phyloP scores from a whole-genome alignment of 495 filamentous ascomycete genomes.

The Aspergillus leporis region DNA sequence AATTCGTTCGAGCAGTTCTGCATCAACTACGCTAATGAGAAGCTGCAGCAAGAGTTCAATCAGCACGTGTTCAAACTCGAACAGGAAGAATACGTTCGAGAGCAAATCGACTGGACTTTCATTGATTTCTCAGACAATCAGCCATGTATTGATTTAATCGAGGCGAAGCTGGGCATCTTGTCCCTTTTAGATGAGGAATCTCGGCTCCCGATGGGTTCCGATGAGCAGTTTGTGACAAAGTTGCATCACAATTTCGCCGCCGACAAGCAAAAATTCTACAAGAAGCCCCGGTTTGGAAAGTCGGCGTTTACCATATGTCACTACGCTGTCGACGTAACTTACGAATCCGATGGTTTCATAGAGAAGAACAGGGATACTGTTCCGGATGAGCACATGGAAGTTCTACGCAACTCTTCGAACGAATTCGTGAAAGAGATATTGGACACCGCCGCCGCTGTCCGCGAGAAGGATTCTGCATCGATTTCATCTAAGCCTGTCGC shows the following conservation, averaged over 20 bases:
- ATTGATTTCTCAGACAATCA: slow-evolving; percentile 99
- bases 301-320: slow-evolving; percentile 98
- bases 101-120: slow-evolving; percentile 99
- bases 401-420: slow-evolving; percentile 82
- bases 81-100: slow-evolving; percentile 95
- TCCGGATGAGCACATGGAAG: slow-evolving; percentile 95
- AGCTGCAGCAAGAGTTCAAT: slow-evolving; percentile 99
- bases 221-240: slow-evolving; percentile 97
- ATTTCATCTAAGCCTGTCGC: slow-evolving; percentile 67
- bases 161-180: slow-evolving; percentile 92
- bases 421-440: slow-evolving; percentile 83
- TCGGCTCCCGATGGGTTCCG: slow-evolving; percentile 91
- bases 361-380: slow-evolving; percentile 99
- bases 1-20: slow-evolving; percentile 99
- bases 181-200: slow-evolving; percentile 96
- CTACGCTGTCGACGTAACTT: slow-evolving; percentile 98
- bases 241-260: slow-evolving; percentile 90
- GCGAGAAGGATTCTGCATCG: slow-evolving; percentile 83
- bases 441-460: slow-evolving; percentile 76
- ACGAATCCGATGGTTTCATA: slow-evolving; percentile 99
- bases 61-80: slow-evolving; percentile 99
- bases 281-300: slow-evolving; percentile 96
- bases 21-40: slow-evolving; percentile 99
- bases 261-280: slow-evolving; percentile 96
- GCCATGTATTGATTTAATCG: slow-evolving; percentile 99